Evolutionary conservation across 805 yeast genomes (phyloP).

Genomic region (Hanseniaspora guilliermondii): DNA sequence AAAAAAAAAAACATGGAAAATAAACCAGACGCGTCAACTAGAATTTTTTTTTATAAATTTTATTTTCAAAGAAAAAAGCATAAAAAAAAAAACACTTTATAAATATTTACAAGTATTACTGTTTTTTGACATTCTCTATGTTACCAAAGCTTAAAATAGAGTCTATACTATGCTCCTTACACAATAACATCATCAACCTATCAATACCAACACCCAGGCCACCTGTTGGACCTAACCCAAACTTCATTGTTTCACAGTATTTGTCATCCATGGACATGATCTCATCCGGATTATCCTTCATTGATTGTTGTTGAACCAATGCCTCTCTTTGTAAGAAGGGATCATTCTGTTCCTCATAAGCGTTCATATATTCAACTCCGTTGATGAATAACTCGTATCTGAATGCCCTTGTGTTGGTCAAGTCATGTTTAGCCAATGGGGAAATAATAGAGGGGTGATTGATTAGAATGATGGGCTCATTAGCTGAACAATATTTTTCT

Average conservation of each 20-base stretch:
- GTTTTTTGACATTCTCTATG: constrained; percentile 54
- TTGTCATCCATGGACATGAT: constrained; percentile 56
- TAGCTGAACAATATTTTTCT: constrained; percentile 35
- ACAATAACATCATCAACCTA: constrained; percentile 67
- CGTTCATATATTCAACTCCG: constrained; percentile 76
- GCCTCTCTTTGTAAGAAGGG: constrained; percentile 60
- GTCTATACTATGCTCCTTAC: constrained; percentile 55
- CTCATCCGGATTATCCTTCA: constrained; percentile 47
- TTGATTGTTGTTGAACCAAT: constrained; percentile 45
- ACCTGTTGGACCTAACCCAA: constrained; percentile 95
- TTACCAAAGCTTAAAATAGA: constrained; percentile 66
- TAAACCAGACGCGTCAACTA: not conserved
- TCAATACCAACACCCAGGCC: constrained; percentile 98
- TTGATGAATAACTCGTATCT: constrained; percentile 76
- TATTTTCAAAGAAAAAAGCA: not conserved
- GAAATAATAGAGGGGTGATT: constrained; percentile 80
- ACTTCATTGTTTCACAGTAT: constrained; percentile 68
- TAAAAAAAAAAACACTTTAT: not conserved
- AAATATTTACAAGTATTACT: constrained; percentile 25
- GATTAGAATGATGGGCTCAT: constrained; percentile 55
- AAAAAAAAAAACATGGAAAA: not conserved
- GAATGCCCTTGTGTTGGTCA: constrained; percentile 32
- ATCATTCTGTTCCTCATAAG: constrained; percentile 91
- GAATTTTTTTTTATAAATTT: no score
- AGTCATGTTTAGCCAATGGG: constrained; percentile 41